Evolutionary conservation across 2,329 filamentous ascomycete species (phyloP).

Genomic region (Botrytis byssoidea): DNA sequence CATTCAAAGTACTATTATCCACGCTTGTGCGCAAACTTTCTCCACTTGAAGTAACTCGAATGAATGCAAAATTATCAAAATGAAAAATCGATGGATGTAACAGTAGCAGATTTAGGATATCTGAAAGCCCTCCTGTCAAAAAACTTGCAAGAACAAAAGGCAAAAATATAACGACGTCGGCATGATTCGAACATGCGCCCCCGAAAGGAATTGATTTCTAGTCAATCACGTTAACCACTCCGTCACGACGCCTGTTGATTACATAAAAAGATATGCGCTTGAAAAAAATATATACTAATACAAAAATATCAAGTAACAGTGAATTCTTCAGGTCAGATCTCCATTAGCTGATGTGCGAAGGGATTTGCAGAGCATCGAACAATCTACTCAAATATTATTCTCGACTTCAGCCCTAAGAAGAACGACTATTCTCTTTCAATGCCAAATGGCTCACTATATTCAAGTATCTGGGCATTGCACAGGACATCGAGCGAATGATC

Average conservation of each 20-base stretch:
- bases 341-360: background rate
- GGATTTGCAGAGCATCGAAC: background rate
- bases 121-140: no score
- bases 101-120: background rate
- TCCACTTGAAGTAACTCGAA: background rate
- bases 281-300: accelerated
- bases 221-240: constrained; percentile 20
- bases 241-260: constrained; percentile 5
- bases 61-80: background rate
- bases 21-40: background rate
- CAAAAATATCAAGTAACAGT: no score
- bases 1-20: background rate
- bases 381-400: background rate
- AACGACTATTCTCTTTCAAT: background rate
- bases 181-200: constrained; percentile 19
- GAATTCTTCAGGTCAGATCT: background rate
- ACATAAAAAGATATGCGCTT: background rate
- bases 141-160: background rate
- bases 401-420: background rate
- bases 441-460: background rate
- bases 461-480: background rate
- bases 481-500: background rate
- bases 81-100: background rate
- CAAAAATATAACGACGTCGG: constrained; percentile 3
- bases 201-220: constrained; percentile 20